Evolutionary conservation across 2,329 filamentous ascomycete species (phyloP).

Genomic region (Trichoderma simmonsii): DNA sequence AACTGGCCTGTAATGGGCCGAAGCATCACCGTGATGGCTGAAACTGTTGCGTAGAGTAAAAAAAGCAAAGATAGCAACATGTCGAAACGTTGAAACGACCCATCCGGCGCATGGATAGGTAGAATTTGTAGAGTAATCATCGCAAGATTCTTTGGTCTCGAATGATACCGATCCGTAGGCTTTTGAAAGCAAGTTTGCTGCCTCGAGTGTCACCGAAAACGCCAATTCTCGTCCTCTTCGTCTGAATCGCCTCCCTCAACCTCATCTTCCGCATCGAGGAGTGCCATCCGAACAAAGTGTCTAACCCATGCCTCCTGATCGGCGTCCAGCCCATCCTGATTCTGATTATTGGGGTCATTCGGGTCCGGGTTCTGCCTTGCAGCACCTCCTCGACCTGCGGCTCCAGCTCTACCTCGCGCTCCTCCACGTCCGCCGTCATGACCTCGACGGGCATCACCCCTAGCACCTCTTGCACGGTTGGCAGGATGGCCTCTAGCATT

Average conservation of each 20-base stretch:
- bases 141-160: not conserved
- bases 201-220: conserved; percentile 18
- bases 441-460: conserved; percentile 6
- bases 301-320: conserved; percentile 52
- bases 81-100: not conserved
- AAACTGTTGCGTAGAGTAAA: not conserved
- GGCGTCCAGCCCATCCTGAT: conserved; percentile 39
- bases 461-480: conserved; percentile 13
- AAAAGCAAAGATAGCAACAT: not conserved
- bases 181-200: not conserved
- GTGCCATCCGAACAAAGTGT: conserved; percentile 52
- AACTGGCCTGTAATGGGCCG: not conserved
- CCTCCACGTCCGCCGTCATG: conserved; percentile 15
- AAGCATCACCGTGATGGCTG: not conserved
- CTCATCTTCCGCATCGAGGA: conserved; percentile 52
- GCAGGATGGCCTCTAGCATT: conserved; percentile 5
- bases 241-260: conserved; percentile 38
- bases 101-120: not conserved
- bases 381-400: conserved; percentile 19
- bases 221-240: conserved; percentile 29
- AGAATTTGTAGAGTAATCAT: not conserved
- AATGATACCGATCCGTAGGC: no score
- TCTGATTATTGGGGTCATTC: not conserved
- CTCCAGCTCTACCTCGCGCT: conserved; percentile 16
- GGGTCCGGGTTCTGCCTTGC: not conserved